Evolutionary conservation across 176 grass and related monocot genomes (phyloP).

Genomic region (Oryza officinalis): DNA sequence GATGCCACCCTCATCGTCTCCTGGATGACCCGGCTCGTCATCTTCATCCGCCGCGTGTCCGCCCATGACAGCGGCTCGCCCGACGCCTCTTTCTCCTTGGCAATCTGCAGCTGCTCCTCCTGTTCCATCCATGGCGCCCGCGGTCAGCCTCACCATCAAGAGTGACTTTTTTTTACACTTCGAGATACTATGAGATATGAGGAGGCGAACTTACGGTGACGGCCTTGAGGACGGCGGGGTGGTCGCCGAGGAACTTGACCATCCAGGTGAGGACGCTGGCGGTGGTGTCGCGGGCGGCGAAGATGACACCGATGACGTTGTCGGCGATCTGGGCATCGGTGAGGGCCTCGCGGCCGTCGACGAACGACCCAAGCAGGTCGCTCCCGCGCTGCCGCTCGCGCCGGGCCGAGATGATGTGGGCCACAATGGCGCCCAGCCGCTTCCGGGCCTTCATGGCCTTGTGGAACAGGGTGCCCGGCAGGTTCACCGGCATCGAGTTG

Average conservation of each 20-base stretch:
- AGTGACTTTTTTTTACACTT: no score
- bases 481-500: slow-evolving; percentile 98
- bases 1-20: slow-evolving; percentile 98
- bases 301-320: slow-evolving; percentile 94
- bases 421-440: slow-evolving; percentile 73
- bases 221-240: slow-evolving; percentile 66
- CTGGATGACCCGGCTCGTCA: slow-evolving; percentile 86
- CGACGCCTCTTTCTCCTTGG: slow-evolving; percentile 45
- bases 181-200: not conserved
- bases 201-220: slow-evolving; percentile 62
- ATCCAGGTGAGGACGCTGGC: slow-evolving; percentile 98
- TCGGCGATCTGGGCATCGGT: slow-evolving; percentile 90
- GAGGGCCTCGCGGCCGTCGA: slow-evolving; percentile 76
- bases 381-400: slow-evolving; percentile 42
- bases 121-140: slow-evolving; percentile 12
- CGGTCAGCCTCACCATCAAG: not conserved
- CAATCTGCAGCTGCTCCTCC: slow-evolving; percentile 87
- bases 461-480: slow-evolving; percentile 90
- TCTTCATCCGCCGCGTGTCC: slow-evolving; percentile 70
- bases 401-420: slow-evolving; percentile 64
- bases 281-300: slow-evolving; percentile 94
- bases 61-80: slow-evolving; percentile 65
- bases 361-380: slow-evolving; percentile 87
- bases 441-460: slow-evolving; percentile 89
- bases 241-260: slow-evolving; percentile 93